Base-by-base conservation (phyloP, 140 eudicot species). In the Bidens hawaiensis region DNA sequence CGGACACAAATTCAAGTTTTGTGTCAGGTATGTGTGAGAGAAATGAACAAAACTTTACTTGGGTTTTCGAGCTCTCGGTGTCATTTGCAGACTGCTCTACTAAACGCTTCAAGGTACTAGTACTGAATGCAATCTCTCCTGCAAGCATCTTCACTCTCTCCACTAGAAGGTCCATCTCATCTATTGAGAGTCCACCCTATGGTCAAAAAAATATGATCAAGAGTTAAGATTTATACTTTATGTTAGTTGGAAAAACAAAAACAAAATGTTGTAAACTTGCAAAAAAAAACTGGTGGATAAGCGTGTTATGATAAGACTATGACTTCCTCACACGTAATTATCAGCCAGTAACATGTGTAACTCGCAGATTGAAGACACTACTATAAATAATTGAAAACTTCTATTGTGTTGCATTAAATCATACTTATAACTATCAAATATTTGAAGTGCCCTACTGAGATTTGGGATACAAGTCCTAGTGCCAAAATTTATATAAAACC, bases 71-170 rank as follows among this genome's bases (percentile, higher is more conserved):
- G 67, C 83, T 73, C 56, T 88, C 97, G 2, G 99, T 97, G 72
- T 88, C 84, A 80, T 82, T 82, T 41, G 67, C 82, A 40, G 88
- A 82, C 72, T 85, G 97, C 48, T 89, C 97, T 18, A 82, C 81
- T 74, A 89, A 68, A 24, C 95, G 97, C 67, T 85, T 89, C 76
- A 89, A 75, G 38, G 95, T 82, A 71, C 95, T 89, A 34, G 91
- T 67, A 67, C 80, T 81, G 69, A 89, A 82, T 45, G 97, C 88
- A 62, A 85, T 89, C 74, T 89, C 97, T 48, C 95, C 91, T 34
- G 95, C 88, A 59, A 89, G 97, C 95, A 89, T 85, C 74, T 89
- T 85, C 41, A 85, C 95, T 76, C 85, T 87, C 78, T 85, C 95
- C 51, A 75, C 88, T 11, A 89, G 75, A 61, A 88, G 94, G 74